Conservation (phyloP, 441 rosid genomes). For the Isatis lusitanica region DNA sequence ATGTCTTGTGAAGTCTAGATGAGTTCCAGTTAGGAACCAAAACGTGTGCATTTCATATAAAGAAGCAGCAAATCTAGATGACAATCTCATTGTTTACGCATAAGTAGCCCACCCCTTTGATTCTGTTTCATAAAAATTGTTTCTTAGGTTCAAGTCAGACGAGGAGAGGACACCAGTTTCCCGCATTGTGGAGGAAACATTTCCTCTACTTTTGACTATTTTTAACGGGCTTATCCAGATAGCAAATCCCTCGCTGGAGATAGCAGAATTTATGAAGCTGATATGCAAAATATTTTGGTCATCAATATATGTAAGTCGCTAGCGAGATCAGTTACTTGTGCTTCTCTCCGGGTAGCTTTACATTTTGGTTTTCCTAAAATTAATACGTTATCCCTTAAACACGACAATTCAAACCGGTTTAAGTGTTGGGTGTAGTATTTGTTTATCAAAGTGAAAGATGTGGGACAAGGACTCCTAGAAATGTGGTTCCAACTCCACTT, state of each 20-base stretch:
- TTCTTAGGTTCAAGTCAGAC: conserved; percentile 90
- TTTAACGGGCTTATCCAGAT: conserved; percentile 86
- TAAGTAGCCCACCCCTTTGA: neutral
- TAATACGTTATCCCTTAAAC: neutral
- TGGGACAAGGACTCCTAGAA: neutral
- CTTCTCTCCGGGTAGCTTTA: neutral
- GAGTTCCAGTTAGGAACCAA: conserved; percentile 4
- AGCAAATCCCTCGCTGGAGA: conserved; percentile 75
- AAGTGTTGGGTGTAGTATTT: conserved; percentile 5
- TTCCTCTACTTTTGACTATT: conserved; percentile 76
- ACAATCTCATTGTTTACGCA: conserved; percentile 13
- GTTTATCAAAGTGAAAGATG: neutral
- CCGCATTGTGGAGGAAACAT: conserved; percentile 84
- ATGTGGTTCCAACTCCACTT: conserved; percentile 5
- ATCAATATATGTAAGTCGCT: conserved; percentile 79
- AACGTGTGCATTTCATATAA: conserved; percentile 12
- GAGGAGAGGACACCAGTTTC: conserved; percentile 91
- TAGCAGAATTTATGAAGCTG: conserved; percentile 92
- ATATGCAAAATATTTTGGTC: conserved; percentile 99
- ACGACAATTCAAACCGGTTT: neutral
- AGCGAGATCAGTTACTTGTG: conserved; percentile 16
- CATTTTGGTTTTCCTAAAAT: neutral
- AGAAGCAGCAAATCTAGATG: neutral
- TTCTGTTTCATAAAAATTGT: conserved; percentile 13
- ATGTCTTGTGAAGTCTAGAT: conserved; percentile 6